These are phyloP conservation scores for Lodderomyces metapsilosis DNA, from an alignment of 1,139 yeast species.

Conservation along the genomic window DNA sequence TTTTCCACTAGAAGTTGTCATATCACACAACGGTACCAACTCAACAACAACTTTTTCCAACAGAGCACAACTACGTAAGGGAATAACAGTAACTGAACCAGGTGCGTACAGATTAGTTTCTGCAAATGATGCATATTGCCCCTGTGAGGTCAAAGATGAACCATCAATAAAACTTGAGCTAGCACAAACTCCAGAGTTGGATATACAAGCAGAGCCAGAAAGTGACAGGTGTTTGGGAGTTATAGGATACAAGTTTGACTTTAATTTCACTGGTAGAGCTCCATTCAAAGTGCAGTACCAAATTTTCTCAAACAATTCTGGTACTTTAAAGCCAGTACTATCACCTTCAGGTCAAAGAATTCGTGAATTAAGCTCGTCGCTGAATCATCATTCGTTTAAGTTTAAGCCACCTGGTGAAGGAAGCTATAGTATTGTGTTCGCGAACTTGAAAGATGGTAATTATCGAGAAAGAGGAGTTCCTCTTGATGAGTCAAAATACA, in stretches of 20 bases:
- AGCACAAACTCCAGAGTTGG: conserved; percentile 50
- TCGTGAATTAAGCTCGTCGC: conserved; percentile 24
- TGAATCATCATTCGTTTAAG: conserved; percentile 42
- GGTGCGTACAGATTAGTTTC: conserved; percentile 61
- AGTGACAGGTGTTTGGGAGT: conserved; percentile 91
- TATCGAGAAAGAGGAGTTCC: conserved; percentile 38
- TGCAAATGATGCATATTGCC: conserved; percentile 61
- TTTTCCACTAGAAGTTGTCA: conserved; percentile 48
- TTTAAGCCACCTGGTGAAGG: conserved; percentile 85
- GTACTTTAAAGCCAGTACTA: conserved; percentile 30
- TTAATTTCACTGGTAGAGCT: conserved; percentile 73
- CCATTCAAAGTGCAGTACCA: conserved; percentile 71
- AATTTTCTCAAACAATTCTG: conserved; percentile 49
- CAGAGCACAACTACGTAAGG: conserved; percentile 25
- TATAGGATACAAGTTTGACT: conserved; percentile 69
- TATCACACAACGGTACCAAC: conserved; percentile 24
- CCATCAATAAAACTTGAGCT: conserved; percentile 18
- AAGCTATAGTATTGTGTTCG: conserved; percentile 69
- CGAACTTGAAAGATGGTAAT: conserved; percentile 52
- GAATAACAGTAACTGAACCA: conserved; percentile 48
- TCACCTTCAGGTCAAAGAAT: conserved; percentile 29
- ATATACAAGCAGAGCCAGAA: conserved; percentile 57
- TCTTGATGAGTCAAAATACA: conserved; percentile 34
- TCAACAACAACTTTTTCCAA: conserved; percentile 39
- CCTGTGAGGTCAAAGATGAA: conserved; percentile 50